phyloP scores from a whole-genome alignment of 257 asterid species.

The Solanum piurae region DNA sequence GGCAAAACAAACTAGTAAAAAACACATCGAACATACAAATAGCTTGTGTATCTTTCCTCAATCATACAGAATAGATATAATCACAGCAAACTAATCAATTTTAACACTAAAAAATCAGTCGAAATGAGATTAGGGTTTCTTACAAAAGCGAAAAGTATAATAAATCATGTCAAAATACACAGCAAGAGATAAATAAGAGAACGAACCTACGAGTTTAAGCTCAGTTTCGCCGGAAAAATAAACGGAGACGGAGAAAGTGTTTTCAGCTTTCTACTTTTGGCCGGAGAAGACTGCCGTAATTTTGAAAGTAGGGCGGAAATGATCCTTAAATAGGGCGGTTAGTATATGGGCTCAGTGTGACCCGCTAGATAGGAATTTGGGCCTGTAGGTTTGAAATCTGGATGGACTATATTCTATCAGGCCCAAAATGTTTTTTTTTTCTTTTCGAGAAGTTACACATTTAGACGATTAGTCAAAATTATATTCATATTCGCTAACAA shows the following conservation, averaged over 20 bases:
- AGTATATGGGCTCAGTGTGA: not conserved
- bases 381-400: not conserved
- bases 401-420: not conserved
- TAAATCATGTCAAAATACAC: not conserved
- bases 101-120: not conserved
- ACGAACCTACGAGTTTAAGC: not conserved
- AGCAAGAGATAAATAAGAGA: not conserved
- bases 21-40: not conserved
- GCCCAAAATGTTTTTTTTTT: not conserved
- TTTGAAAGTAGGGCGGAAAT: not conserved
- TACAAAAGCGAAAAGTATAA: not conserved
- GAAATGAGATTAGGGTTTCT: not conserved
- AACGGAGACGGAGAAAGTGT: not conserved
- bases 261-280: not conserved
- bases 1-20: not conserved
- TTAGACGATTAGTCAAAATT: not conserved
- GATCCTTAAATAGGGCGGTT: not conserved
- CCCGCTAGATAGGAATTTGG: not conserved
- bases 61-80: not conserved
- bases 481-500: not conserved
- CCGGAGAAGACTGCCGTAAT: not conserved
- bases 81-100: not conserved
- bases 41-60: not conserved
- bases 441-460: not conserved
- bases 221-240: not conserved